phyloP scores from a whole-genome alignment of 1,139 yeast species.

The Yamadazyma membranifaciens region DNA sequence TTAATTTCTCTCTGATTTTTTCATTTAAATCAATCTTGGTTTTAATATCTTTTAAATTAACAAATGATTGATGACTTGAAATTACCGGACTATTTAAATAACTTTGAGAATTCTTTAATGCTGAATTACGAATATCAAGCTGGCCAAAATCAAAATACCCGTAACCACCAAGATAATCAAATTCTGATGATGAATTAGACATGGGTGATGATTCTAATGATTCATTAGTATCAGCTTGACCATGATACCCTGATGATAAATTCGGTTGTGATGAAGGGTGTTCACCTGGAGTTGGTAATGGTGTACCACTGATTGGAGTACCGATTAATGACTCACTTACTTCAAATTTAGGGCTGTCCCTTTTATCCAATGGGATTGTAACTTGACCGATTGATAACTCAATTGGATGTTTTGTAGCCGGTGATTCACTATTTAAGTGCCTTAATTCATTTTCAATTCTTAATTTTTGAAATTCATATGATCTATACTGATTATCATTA shows the following conservation, averaged over 20 bases:
- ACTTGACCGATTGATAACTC: conserved; percentile 25
- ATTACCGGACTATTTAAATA: conserved; percentile 25
- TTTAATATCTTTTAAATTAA: conserved; percentile 28
- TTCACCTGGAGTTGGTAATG: not conserved
- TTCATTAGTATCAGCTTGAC: not conserved
- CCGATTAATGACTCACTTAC: not conserved
- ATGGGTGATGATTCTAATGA: conserved; percentile 1
- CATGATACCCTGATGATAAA: not conserved
- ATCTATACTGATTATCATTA: conserved; percentile 36
- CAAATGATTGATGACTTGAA: conserved; percentile 30
- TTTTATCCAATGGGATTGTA: conserved; percentile 19
- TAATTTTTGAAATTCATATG: conserved; percentile 32
- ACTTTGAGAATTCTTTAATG: conserved; percentile 13
- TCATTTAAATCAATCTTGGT: conserved; percentile 31
- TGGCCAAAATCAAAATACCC: conserved; percentile 76
- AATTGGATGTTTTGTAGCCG: conserved; percentile 39
- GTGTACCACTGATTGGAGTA: not conserved
- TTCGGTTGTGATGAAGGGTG: not conserved
- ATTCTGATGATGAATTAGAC: conserved; percentile 15
- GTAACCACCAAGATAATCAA: conserved; percentile 60
- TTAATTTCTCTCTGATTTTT: conserved; percentile 37
- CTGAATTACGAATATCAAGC: conserved; percentile 25
- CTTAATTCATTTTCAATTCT: conserved; percentile 38
- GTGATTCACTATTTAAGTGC: conserved; percentile 25
- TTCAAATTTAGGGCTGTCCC: conserved; percentile 1